Evolutionary conservation across 1,284 basidiomycete genomes (phyloP).

Genomic region (Hemileccinum hortonii): DNA sequence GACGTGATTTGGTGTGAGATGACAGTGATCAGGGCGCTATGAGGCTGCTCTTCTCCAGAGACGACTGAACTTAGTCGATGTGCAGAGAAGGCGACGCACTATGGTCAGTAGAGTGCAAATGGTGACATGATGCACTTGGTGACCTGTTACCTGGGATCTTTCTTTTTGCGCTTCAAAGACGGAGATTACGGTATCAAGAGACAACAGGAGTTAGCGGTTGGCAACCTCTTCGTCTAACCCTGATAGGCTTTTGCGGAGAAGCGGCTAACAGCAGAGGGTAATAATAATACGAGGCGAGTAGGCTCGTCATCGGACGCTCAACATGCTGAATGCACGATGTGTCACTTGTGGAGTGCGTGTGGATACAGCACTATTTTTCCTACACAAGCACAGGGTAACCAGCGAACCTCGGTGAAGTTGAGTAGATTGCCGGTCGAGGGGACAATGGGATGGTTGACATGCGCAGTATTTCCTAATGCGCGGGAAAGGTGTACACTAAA

Average conservation of each 20-base stretch:
- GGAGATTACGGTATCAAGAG: slow-evolving; percentile 36
- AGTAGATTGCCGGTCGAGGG: slow-evolving; percentile 15
- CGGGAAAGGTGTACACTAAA: slow-evolving; percentile 22
- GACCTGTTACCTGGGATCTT: slow-evolving; percentile 17
- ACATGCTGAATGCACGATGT: not conserved
- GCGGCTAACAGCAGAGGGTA: slow-evolving; percentile 15
- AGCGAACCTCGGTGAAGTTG: slow-evolving; percentile 9
- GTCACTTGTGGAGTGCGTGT: not conserved
- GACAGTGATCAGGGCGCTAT: slow-evolving; percentile 11
- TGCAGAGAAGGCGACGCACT: slow-evolving; percentile 15
- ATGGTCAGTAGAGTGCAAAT: slow-evolving; percentile 5
- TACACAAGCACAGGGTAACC: slow-evolving; percentile 12
- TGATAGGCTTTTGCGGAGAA: slow-evolving; percentile 37
- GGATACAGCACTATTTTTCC: not conserved
- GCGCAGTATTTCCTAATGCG: slow-evolving; percentile 3
- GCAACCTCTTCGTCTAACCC: slow-evolving; percentile 14
- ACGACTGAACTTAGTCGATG: slow-evolving; percentile 11
- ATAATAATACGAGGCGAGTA: slow-evolving; percentile 15
- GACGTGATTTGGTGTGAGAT: slow-evolving; percentile 8
- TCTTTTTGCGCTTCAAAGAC: slow-evolving; percentile 19
- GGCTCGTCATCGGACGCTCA: not conserved
- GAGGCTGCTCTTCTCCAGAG: slow-evolving; percentile 4
- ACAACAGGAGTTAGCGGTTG: slow-evolving; percentile 30
- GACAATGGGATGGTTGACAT: slow-evolving; percentile 7
- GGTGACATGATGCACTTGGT: slow-evolving; percentile 12